Evolutionary conservation across 2,329 filamentous ascomycete genomes (phyloP).

Genomic region (Colletotrichum godetiae): DNA sequence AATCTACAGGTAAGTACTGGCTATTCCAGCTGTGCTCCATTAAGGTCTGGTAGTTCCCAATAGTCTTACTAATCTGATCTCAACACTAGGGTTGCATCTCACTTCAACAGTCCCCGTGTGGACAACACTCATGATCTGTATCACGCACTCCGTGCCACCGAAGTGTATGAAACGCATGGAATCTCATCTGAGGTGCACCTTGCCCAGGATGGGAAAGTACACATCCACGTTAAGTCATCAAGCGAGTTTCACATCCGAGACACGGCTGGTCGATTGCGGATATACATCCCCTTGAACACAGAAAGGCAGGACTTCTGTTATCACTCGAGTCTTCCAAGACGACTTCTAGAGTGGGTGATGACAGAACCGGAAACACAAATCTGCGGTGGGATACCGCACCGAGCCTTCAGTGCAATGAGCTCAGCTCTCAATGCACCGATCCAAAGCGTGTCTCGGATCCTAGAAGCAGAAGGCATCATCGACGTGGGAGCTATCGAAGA

Average conservation of each 20-base stretch:
- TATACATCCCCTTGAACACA: constrained; percentile 46
- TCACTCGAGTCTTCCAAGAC: constrained; percentile 40
- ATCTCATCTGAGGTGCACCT: constrained; percentile 45
- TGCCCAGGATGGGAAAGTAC: constrained; percentile 39
- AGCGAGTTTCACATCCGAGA: constrained; percentile 44
- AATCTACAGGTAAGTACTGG: constrained; percentile 35
- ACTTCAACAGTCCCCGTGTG: constrained; percentile 6
- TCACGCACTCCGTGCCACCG: constrained; percentile 18
- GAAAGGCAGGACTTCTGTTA: constrained; percentile 44
- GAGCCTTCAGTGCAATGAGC: not conserved
- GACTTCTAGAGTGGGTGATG: constrained; percentile 50
- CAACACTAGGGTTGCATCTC: not conserved
- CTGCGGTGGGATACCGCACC: not conserved
- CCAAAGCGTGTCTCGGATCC: not conserved
- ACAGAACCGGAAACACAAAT: constrained; percentile 37
- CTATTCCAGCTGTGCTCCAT: not conserved
- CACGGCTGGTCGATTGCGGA: constrained; percentile 27
- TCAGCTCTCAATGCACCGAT: not conserved
- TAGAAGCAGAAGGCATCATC: not conserved
- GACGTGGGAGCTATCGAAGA: not conserved
- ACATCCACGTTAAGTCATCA: constrained; percentile 34
- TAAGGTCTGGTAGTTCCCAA: too few relatives aligned
- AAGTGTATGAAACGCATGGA: constrained; percentile 44
- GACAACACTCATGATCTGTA: not conserved
- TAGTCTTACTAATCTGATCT: not conserved